Percentiles rank a stretch among this genome's conserved stretches.
Conservation (phyloP, 371 early-diverging fungal species). For the Lichtheimia ornata region DNA sequence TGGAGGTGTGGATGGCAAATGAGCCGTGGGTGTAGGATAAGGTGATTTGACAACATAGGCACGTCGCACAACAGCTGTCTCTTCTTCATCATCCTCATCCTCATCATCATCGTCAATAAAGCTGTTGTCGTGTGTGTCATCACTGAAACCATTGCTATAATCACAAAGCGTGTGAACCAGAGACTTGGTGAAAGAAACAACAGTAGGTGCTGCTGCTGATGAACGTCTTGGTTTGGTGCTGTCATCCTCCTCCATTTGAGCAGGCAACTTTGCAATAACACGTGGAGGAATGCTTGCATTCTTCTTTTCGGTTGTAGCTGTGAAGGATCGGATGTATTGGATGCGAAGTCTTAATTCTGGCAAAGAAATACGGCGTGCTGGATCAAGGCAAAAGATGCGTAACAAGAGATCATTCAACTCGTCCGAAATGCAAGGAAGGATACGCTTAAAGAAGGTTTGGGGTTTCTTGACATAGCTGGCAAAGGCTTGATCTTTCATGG, state of each 20-base stretch:
- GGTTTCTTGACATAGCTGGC: constrained; percentile 62
- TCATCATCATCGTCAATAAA: too few species aligned
- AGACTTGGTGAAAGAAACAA: neutral
- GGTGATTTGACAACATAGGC: neutral
- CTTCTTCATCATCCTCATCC: too few species aligned
- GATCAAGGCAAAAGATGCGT: constrained; percentile 74
- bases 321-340: constrained; percentile 71
- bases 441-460: constrained; percentile 63
- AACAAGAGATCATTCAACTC: constrained; percentile 72
- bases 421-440: constrained; percentile 67
- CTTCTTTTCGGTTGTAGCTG: constrained; percentile 33
- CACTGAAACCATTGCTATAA: constrained; percentile 6
- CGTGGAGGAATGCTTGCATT: constrained; percentile 75
- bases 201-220: neutral
- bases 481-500: constrained; percentile 72
- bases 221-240: too few species aligned
- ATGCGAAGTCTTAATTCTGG: constrained; percentile 62
- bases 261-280: constrained; percentile 72
- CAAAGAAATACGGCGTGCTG: constrained; percentile 68
- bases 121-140: too few species aligned
- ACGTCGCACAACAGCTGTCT: neutral
- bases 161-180: constrained; percentile 2
- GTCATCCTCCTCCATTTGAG: too few species aligned
- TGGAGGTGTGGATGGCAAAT: constrained; percentile 1
- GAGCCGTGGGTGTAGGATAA: neutral